Base-by-base conservation (phyloP, 139 green algal species). In the Picochlorum sp. region DNA sequence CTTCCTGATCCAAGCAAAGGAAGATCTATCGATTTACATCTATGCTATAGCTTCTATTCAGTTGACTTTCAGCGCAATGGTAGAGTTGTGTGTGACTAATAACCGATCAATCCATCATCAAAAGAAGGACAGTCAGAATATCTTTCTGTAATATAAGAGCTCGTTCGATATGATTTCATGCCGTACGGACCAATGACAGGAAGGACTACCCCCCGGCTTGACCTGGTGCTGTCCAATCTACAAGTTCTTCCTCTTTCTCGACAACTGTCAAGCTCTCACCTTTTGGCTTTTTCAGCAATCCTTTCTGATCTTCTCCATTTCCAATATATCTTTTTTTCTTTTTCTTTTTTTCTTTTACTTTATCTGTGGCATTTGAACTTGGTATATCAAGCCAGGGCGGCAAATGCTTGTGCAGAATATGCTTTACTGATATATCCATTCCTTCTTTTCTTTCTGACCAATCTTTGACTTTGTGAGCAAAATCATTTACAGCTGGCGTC, bases 361-460 rank as follows among this genome's bases (percentile, higher is more conserved):
- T 31, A 35, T 61, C 52, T 30, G 18, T 14, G 9, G 18, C 35
- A 5, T 59, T 31, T 16, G 49, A 6, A 29, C 20, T 13, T 12
- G 29, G n/a, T 5, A 22, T 33, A 22, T 22, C 29, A 13, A 30
- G 18, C 59, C 41, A 58, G 10, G 59, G 26, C 20, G 59, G 59
- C 22, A 58, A 29, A 25, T 39, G 14, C 26, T 39, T 53, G 16
- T 65, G 49, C 44, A 65, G 33, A 20, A 85, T n/a, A 45, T 84
- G 76, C 0, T 52, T 33, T 30, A 93, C 77, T 0, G 41, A 9
- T n/a, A 90, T 66, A 26, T 90, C 74, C 85, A 93, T 93, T 33
- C 75, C 71, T 25, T 35, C 24, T 49, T 49, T 63, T 39, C 67
- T 65, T 25, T 70, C 36, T 30, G 45, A 29, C 33, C 59, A 72